Base-by-base conservation (phyloP, 352 stramenopile genomes). In the Paralagenidium karlingii region DNA sequence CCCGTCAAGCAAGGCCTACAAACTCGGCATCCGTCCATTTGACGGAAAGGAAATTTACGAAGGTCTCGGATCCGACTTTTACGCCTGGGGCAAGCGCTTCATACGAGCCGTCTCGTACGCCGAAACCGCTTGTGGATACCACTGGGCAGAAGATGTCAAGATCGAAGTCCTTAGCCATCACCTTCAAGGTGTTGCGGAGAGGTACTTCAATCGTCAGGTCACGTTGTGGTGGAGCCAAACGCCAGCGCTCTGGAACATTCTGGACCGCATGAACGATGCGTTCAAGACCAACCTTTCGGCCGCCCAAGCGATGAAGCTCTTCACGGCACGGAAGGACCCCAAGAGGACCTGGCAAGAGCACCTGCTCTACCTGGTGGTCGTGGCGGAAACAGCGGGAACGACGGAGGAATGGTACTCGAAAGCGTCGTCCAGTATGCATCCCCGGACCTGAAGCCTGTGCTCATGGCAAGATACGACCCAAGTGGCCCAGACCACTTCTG, bases 391-490 rank as follows among this genome's bases (percentile, higher is more conserved):
- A 13, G 34, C 36, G 13, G 28, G 12, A 8, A 20, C 16, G 30
- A 20, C 30, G 22, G 30, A 36, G 7, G 22, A 43, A 15, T 49
- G 6, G 47, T 55, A 2, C 15, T 49, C n/a, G 38, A 55, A 27
- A 55, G 45, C 24, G 32, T 49, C 12, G 39, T 53, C n/a, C 47
- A 50, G 38, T 40, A 46, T 40, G 47, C 36, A n/a, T 49, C 36
- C 1, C 26, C 34, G 9, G 25, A 49, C 12, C 19, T 54, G 34
- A 16, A 36, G n/a, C 42, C 36, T 3, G 27, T 47, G 1, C 28
- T 51, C 34, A 33, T 46, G 21, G 33, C 48, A 3, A 36, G 34
- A 27, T 16, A 42, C 3, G 38, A 34, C n/a, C 4, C 10, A 0
- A 32, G 8, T 1, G 31, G 48, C 2, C 12, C 2, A 3, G 43